These are phyloP conservation scores for Pelomyxa schiedti DNA, from an alignment of 78 protist species.

Conservation along the genomic window DNA sequence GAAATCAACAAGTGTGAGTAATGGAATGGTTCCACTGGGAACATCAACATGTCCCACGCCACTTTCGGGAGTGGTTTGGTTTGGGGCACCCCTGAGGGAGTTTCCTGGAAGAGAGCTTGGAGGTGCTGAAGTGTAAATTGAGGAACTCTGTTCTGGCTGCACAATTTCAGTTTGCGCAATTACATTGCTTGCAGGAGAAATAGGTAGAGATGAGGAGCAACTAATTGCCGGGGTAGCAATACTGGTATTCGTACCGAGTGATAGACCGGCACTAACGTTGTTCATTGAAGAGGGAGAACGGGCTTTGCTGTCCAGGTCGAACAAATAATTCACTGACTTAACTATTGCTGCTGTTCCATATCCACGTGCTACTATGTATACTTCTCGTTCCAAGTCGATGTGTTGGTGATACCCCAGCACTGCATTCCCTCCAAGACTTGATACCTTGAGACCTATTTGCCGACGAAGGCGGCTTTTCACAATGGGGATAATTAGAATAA, in stretches of 20 bases:
- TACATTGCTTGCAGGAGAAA: neutral
- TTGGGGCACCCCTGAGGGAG: neutral
- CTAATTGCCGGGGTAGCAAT: neutral
- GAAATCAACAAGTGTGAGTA: slow-evolving; percentile 30
- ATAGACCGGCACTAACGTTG: neutral
- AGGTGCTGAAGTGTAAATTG: neutral
- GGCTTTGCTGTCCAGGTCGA: neutral
- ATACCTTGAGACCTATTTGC: slow-evolving; percentile 60
- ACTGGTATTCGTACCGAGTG: neutral
- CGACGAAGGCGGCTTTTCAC: slow-evolving; percentile 53
- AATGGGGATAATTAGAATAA: neutral
- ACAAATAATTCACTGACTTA: neutral
- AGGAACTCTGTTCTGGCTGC: neutral
- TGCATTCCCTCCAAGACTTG: slow-evolving; percentile 71
- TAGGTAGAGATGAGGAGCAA: neutral
- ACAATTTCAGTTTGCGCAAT: no score
- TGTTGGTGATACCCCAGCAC: slow-evolving; percentile 71
- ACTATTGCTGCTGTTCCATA: slow-evolving; percentile 74
- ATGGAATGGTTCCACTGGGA: slow-evolving; percentile 10
- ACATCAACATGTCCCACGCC: neutral
- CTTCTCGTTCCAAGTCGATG: slow-evolving; percentile 74
- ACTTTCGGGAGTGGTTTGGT: neutral
- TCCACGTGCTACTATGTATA: slow-evolving; percentile 79
- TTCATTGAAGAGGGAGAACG: no score
- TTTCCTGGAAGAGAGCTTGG: neutral